A percentile compares a stretch with the other conserved stretches of the same genome.
Conservation (phyloP, 257 asterid species). For the Ehretia macrophylla region DNA sequence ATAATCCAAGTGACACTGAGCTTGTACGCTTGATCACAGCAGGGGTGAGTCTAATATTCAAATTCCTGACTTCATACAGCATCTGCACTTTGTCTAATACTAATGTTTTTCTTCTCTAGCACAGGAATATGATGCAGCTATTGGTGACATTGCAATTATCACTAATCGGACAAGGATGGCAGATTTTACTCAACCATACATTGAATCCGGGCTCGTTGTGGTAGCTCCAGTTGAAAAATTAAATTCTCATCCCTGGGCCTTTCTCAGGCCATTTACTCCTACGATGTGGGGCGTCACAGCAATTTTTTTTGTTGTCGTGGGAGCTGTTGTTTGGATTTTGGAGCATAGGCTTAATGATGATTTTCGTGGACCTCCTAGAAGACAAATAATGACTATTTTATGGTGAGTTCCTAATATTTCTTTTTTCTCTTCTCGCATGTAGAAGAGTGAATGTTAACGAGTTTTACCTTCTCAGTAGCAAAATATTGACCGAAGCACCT, state of each 20-base stretch:
- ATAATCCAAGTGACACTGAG: conserved; percentile 34
- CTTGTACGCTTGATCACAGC: conserved; percentile 32
- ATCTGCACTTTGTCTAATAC: conserved; percentile 1
- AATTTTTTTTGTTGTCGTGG: conserved; percentile 25
- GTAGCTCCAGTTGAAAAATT: conserved; percentile 30
- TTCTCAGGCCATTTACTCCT: conserved; percentile 33
- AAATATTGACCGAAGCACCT: no score
- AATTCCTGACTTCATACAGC: background rate
- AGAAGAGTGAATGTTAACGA: background rate
- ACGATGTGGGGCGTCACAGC: conserved; percentile 36
- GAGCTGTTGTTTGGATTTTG: conserved; percentile 39
- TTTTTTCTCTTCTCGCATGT: background rate
- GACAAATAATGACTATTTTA: conserved; percentile 33
- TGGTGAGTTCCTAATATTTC: conserved; percentile 25
- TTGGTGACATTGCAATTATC: conserved; percentile 37
- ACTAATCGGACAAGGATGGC: conserved; percentile 30
- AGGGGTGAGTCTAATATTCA: conserved; percentile 22
- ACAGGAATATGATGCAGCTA: conserved; percentile 31
- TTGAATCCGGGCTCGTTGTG: conserved; percentile 40
- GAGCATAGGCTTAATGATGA: conserved; percentile 45
- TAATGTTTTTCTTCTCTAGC: background rate
- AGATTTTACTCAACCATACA: conserved; percentile 39
- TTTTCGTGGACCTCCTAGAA: conserved; percentile 46
- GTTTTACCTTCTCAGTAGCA: no score
- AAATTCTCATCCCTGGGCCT: conserved; percentile 31